phyloP scores from a whole-genome alignment of 768 basidiomycete genomes.

The Collybia sp. region DNA sequence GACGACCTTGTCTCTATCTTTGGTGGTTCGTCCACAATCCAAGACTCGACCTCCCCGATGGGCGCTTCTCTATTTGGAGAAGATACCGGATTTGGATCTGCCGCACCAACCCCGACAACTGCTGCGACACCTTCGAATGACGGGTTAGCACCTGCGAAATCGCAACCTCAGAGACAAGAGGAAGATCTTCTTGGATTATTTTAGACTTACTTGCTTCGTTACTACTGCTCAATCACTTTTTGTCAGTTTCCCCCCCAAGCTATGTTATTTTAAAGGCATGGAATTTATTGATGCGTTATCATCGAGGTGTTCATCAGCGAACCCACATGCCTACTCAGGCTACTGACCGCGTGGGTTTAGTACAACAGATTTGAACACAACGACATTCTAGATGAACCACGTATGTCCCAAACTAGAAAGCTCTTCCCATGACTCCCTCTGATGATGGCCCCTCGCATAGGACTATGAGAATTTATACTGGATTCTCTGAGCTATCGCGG shows the following conservation, averaged over 20 bases:
- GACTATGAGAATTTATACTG: no score
- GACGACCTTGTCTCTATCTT: constrained; percentile 95
- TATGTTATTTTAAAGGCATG: background rate
- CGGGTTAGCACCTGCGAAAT: constrained; percentile 10
- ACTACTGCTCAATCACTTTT: constrained; percentile 4
- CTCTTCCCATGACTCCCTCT: no score
- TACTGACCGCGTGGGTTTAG: no score
- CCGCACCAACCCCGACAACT: constrained; percentile 23
- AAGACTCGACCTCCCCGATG: constrained; percentile 6
- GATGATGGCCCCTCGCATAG: no score
- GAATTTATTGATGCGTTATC: constrained; percentile 1
- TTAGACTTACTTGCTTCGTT: constrained; percentile 19
- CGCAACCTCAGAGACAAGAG: constrained; percentile 25
- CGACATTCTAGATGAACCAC: no score
- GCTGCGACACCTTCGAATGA: constrained; percentile 17
- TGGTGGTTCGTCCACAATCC: constrained; percentile 39
- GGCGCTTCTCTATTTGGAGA: constrained; percentile 11
- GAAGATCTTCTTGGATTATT: constrained; percentile 52
- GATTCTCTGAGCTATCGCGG: no score
- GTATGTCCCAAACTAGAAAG: no score
- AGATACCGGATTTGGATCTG: constrained; percentile 14
- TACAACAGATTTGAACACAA: no score
- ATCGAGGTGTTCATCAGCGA: background rate
- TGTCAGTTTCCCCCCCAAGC: constrained; percentile 4
- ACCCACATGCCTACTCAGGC: no score